Evolutionary conservation across 805 yeast species (phyloP), one percentile per base, ranked within the genome.

Genomic region (Wickerhamomyces ciferrii): DNA sequence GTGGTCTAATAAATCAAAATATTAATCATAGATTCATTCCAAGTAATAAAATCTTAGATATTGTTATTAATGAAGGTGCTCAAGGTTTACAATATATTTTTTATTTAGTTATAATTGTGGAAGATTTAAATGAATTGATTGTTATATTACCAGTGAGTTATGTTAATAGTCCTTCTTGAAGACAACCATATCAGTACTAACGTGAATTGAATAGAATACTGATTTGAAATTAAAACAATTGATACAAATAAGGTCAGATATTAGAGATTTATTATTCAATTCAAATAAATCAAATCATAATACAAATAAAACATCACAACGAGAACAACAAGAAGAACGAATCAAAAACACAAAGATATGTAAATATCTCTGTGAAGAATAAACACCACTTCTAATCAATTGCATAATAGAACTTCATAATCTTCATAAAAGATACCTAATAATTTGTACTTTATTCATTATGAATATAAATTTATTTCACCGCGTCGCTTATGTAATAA

Each of bases 21-120:
- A 48, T 47, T n/a, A 45, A 45, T 9, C 62, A 62, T 36, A 53
- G 65, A 24, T 84, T 87, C 59, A 72, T 84, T 11, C 84, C 90
- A 0, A 63, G 71, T 35, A 76, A 74, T 41, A 69, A 69, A 40
- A 72, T 87, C 43, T 72, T 76, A 4, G 92, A 86, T 60, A 61
- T 87, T 11, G 76, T 84, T 0, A 81, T 87, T 23, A 85, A 85
- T 58, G 96, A 87, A 61, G 91, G 87, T 0, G 86, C 87, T 59
- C 71, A 71, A 45, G 84, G 84, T 6, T 76, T 80, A 50, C 82
- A 81, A 50, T 88, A 85, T 10, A 68, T 83, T 2, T 83, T 74
- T 59, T 83, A 85, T 56, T 65, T 87, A 60, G 79, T 83, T 38
- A 67, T 85, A 5, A 66, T 85, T 32, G 74, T 81, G 17, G 72